Evolutionary conservation across 345 rosid genomes (phyloP).

Genomic region (Bretschneidera sinensis): DNA sequence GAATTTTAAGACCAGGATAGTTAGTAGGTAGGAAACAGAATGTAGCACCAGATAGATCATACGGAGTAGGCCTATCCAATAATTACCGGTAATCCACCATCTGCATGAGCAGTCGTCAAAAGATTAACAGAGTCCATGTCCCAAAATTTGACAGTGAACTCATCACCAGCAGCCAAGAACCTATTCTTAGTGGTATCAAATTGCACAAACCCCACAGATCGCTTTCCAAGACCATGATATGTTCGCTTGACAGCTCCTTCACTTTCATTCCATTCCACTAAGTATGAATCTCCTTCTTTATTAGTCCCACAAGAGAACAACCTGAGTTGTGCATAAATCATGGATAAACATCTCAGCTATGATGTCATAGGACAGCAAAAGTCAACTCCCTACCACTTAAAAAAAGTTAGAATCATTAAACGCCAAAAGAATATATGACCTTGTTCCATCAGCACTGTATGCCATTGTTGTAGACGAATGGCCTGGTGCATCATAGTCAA

Average conservation of each 20-base stretch:
- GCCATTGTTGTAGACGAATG: constrained; percentile 69
- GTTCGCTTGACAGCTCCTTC: constrained; percentile 66
- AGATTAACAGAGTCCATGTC: constrained; percentile 62
- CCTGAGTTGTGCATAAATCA: constrained; percentile 32
- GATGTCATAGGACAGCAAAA: not conserved
- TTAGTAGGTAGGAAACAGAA: constrained; percentile 11
- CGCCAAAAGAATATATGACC: constrained; percentile 34
- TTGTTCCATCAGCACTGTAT: constrained; percentile 77
- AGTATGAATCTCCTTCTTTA: constrained; percentile 71
- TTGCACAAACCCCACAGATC: constrained; percentile 65
- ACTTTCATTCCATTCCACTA: constrained; percentile 93
- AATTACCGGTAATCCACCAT: constrained; percentile 78
- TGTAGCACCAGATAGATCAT: constrained; percentile 6
- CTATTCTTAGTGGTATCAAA: constrained; percentile 79
- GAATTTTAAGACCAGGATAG: constrained; percentile 10
- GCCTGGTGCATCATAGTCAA: constrained; percentile 83
- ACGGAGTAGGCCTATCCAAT: not conserved
- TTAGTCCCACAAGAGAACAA: constrained; percentile 80
- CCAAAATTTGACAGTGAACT: constrained; percentile 72
- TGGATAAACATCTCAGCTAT: constrained; percentile 1
- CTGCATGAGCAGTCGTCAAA: constrained; percentile 63
- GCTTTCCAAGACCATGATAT: constrained; percentile 69
- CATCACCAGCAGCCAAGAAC: constrained; percentile 87
- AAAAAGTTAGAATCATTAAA: constrained; percentile 6
- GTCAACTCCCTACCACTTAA: constrained; percentile 3